These are phyloP conservation scores for Xylariomycetidae sp. DNA, from an alignment of 2,329 filamentous ascomycete species.

Conservation along the genomic window DNA sequence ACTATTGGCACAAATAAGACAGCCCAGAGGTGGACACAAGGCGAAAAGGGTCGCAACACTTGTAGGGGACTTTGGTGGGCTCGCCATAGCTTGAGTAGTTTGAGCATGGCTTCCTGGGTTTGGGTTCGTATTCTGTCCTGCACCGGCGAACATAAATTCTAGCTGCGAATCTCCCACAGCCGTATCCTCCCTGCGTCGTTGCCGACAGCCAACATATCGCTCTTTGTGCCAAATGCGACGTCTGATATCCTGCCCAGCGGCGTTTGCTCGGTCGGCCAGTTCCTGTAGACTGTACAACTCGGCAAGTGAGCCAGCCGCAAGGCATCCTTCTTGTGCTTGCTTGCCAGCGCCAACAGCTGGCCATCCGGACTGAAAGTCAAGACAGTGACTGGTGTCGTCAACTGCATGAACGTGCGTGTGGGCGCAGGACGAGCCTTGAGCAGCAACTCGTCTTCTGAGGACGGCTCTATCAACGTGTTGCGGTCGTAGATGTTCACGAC, in stretches of 20 bases:
- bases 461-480: conserved; percentile 47
- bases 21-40: neutral
- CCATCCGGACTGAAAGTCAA: conserved; percentile 82
- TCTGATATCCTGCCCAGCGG: conserved; percentile 77
- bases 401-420: conserved; percentile 69
- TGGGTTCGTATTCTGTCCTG: no score
- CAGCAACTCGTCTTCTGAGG: conserved; percentile 34
- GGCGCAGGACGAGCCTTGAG: conserved; percentile 67
- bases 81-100: no score
- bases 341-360: conserved; percentile 82
- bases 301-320: conserved; percentile 84
- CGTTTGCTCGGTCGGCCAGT: conserved; percentile 92
- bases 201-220: conserved; percentile 71
- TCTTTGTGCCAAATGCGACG: conserved; percentile 61
- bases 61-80: no score
- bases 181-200: conserved; percentile 86
- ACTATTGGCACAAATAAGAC: conserved; percentile 29
- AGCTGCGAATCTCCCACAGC: conserved; percentile 80
- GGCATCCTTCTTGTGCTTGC: conserved; percentile 81
- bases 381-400: conserved; percentile 77
- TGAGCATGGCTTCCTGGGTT: no score
- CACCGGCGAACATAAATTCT: no score
- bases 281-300: conserved; percentile 87
- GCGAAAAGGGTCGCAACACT: no score
- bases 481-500: conserved; percentile 94